Evolutionary conservation across 805 yeast genomes (phyloP).

Genomic region (Millerozyma acaciae): DNA sequence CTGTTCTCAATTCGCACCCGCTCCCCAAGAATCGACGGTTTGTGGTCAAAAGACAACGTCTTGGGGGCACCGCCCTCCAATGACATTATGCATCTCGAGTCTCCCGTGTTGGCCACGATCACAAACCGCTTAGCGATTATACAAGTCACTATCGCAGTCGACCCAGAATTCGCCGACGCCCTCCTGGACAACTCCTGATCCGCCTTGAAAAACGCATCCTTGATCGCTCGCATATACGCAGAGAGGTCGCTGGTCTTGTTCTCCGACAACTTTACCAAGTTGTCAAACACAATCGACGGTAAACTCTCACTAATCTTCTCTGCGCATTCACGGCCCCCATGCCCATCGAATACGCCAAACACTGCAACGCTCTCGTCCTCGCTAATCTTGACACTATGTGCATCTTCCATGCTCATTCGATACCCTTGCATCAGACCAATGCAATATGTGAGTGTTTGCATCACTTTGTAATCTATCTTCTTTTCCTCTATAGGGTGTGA

Average conservation of each 20-base stretch:
- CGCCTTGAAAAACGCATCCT: conserved; percentile 33
- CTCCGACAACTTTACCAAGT: conserved; percentile 14
- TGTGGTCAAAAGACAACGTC: conserved; percentile 43
- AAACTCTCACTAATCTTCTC: conserved; percentile 45
- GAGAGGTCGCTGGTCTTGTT: conserved; percentile 10
- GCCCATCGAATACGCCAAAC: conserved; percentile 80
- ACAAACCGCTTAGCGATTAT: conserved; percentile 34
- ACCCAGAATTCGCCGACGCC: conserved; percentile 35
- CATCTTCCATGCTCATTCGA: conserved; percentile 72
- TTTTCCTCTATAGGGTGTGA: conserved; percentile 76
- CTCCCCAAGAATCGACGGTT: conserved; percentile 42
- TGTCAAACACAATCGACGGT: conserved; percentile 31
- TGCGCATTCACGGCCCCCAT: conserved; percentile 68
- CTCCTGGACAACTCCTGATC: conserved; percentile 26
- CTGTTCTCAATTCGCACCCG: conserved; percentile 40
- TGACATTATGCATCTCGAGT: conserved; percentile 63
- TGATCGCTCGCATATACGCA: conserved; percentile 17
- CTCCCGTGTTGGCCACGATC: conserved; percentile 70
- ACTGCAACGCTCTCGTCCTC: conserved; percentile 42
- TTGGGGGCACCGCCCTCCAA: conserved; percentile 56
- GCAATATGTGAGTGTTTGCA: conserved; percentile 49
- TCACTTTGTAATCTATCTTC: conserved; percentile 45
- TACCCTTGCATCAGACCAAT: conserved; percentile 80
- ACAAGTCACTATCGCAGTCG: conserved; percentile 37
- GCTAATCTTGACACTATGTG: conserved; percentile 52